Conservation (phyloP, 2,329 filamentous ascomycete genomes). For the Diaporthe caulivora region DNA sequence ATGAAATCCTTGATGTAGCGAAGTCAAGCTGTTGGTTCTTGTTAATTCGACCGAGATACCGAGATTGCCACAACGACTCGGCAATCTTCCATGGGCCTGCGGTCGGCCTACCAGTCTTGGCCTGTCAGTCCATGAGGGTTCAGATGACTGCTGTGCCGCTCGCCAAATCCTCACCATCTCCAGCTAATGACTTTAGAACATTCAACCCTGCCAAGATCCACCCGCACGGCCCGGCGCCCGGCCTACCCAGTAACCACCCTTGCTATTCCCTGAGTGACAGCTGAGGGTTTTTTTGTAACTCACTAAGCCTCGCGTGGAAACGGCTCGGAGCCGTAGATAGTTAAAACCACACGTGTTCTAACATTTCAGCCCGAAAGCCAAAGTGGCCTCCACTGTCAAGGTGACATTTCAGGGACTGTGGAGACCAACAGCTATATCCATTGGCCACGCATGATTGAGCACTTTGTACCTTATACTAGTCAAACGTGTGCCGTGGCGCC, state of each 20-base stretch:
- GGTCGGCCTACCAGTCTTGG: neutral
- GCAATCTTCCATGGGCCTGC: neutral
- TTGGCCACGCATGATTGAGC: neutral
- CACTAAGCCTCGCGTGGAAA: neutral
- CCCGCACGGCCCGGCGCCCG: neutral
- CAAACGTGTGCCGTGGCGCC: neutral
- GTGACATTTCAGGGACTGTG: neutral
- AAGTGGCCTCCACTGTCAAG: neutral
- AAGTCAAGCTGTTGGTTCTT: neutral
- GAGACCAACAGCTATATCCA: neutral
- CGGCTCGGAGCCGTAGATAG: neutral
- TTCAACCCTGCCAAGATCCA: neutral
- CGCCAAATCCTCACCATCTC: constrained; percentile 8
- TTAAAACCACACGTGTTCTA: neutral
- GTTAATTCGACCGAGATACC: constrained; percentile 4
- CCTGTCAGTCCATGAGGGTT: neutral
- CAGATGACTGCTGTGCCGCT: constrained; percentile 17
- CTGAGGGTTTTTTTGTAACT: neutral
- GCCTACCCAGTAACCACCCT: neutral
- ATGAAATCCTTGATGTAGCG: constrained; percentile 3
- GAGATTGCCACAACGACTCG: neutral
- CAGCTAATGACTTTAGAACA: neutral
- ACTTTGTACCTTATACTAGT: neutral
- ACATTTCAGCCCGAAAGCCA: neutral
- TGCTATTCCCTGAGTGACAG: neutral